Evolutionary conservation across 2,329 filamentous ascomycete species (phyloP).

Genomic region (Fusarium albosuccineum): DNA sequence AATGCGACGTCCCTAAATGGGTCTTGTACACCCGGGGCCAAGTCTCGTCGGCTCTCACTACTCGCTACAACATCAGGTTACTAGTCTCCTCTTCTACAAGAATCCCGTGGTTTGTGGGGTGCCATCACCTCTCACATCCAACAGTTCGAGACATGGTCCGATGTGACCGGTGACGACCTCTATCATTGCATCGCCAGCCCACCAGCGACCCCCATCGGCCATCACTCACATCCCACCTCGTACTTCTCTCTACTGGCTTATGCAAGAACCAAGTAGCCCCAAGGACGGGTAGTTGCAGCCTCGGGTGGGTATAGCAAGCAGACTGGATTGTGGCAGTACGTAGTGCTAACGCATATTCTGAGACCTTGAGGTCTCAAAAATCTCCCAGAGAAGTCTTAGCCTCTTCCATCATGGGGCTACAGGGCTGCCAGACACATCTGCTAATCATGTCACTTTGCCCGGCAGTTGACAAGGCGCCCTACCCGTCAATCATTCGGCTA

Average conservation of each 20-base stretch:
- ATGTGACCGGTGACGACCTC: neutral
- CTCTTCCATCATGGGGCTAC: conserved; percentile 1
- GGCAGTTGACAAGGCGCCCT: neutral
- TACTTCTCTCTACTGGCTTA: neutral
- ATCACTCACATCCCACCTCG: neutral
- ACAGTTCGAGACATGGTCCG: conserved; percentile 7
- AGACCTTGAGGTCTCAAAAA: conserved; percentile 6
- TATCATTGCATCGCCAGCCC: neutral
- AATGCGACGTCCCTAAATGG: too few relatives aligned
- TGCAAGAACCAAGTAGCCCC: neutral
- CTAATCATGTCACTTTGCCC: conserved; percentile 4
- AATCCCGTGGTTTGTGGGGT: conserved; percentile 1
- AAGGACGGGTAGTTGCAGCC: neutral
- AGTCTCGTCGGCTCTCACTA: too few relatives aligned
- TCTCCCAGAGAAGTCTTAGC: neutral
- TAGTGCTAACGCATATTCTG: neutral
- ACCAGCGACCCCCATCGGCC: neutral
- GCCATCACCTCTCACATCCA: conserved; percentile 10
- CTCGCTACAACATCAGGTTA: too few relatives aligned
- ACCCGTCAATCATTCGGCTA: neutral
- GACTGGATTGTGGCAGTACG: neutral
- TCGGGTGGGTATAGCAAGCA: neutral
- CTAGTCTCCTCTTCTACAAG: neutral
- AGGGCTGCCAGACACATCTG: conserved; percentile 2
- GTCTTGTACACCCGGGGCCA: too few relatives aligned